Percentiles rank a stretch among this genome's conserved stretches.
Evolutionary conservation across 306 rosid species (phyloP).

Genomic region (Medicago ruthenica): DNA sequence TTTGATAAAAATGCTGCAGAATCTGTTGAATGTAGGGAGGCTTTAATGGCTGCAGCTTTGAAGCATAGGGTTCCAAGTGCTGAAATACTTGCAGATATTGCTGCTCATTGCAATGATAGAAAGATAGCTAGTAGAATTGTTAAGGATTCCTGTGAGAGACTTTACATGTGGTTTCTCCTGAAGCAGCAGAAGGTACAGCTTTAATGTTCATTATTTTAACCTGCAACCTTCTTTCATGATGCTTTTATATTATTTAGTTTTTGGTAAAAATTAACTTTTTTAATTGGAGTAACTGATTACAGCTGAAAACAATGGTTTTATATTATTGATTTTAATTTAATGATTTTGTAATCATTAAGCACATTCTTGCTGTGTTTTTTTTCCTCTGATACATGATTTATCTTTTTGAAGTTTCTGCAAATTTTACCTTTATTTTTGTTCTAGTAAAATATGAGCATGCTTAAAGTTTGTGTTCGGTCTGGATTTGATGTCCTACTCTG

Average conservation of each 20-base stretch:
- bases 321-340: background rate
- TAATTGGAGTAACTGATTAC: background rate
- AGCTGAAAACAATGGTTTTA: background rate
- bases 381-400: conserved; percentile 7
- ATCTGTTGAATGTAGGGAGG: conserved; percentile 68
- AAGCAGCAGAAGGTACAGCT: conserved; percentile 68
- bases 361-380: background rate
- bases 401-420: background rate
- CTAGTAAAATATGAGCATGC: background rate
- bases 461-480: background rate
- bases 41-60: conserved; percentile 69
- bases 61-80: conserved; percentile 67
- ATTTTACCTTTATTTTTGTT: background rate
- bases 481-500: background rate
- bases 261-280: background rate
- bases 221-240: background rate
- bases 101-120: conserved; percentile 78
- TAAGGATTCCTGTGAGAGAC: conserved; percentile 81
- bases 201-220: background rate
- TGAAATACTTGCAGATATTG: conserved; percentile 61
- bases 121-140: conserved; percentile 74
- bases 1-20: conserved; percentile 75
- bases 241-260: conserved; percentile 1
- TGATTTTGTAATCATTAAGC: background rate
- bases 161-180: conserved; percentile 77